These are phyloP conservation scores for Leccinum broughii DNA, from an alignment of 768 basidiomycete species.

Conservation along the genomic window DNA sequence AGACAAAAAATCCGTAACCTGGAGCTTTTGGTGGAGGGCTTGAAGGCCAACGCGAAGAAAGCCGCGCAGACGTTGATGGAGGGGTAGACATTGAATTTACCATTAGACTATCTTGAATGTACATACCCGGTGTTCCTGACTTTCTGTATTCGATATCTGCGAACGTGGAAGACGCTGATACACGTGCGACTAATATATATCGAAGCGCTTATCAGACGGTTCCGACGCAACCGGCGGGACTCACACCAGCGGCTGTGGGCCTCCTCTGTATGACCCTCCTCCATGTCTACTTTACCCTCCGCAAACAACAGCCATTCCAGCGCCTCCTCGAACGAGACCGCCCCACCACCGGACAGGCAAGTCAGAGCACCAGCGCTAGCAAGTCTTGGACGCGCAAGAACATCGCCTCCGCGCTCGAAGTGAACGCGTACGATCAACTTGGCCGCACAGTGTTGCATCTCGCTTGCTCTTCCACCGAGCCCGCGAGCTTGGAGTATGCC, in stretches of 20 bases:
- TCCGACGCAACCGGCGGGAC: too few relatives aligned
- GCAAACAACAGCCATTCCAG: constrained; percentile 76
- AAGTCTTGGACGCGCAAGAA: constrained; percentile 59
- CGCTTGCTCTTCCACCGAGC: constrained; percentile 64
- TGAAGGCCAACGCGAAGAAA: neutral
- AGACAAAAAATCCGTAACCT: neutral
- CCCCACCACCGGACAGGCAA: constrained; percentile 31
- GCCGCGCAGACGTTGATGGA: neutral
- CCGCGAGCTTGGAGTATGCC: constrained; percentile 72
- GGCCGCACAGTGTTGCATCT: constrained; percentile 84
- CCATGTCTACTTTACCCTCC: constrained; percentile 72
- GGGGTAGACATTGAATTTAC: neutral
- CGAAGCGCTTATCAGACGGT: too few relatives aligned
- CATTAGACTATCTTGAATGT: too few relatives aligned
- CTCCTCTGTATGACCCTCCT: constrained; percentile 62
- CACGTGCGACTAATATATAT: neutral
- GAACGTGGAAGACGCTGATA: constrained; percentile 1
- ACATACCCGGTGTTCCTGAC: too few relatives aligned
- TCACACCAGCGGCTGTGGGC: too few relatives aligned
- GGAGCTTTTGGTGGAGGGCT: neutral
- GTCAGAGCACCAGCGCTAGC: constrained; percentile 47
- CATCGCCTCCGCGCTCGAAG: constrained; percentile 43
- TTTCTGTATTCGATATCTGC: too few relatives aligned
- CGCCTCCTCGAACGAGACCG: constrained; percentile 60
- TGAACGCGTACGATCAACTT: constrained; percentile 71